A percentile compares a stretch with the other conserved stretches of the same genome.
Conservation (phyloP, 371 early-diverging fungal genomes). For the Coemansia sp. region DNA sequence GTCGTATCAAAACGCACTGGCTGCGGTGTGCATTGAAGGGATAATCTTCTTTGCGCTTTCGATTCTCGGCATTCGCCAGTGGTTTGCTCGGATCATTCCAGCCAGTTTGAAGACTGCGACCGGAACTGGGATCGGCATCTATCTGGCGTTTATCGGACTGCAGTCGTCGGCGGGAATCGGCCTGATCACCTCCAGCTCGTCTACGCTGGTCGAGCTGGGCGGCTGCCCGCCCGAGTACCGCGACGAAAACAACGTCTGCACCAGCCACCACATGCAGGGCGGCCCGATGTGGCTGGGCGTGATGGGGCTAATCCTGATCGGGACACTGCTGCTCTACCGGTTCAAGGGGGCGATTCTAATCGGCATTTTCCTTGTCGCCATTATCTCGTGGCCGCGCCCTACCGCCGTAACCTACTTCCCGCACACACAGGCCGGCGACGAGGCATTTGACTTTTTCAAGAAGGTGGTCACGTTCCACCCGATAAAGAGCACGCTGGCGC, state of each 20-base stretch:
- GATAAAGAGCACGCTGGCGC: slow-evolving; percentile 60
- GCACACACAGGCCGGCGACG: slow-evolving; percentile 62
- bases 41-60: slow-evolving; percentile 70
- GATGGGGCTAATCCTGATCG: slow-evolving; percentile 69
- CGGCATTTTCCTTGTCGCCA: slow-evolving; percentile 68
- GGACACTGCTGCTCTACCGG: slow-evolving; percentile 61
- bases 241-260: slow-evolving; percentile 58
- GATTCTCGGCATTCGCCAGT: slow-evolving; percentile 73
- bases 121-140: slow-evolving; percentile 76
- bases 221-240: slow-evolving; percentile 62
- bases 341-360: slow-evolving; percentile 73
- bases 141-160: slow-evolving; percentile 71
- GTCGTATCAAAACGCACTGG: slow-evolving; percentile 66
- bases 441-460: slow-evolving; percentile 68
- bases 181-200: slow-evolving; percentile 58
- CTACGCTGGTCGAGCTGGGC: slow-evolving; percentile 69
- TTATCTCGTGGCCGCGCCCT: slow-evolving; percentile 52
- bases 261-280: slow-evolving; percentile 62
- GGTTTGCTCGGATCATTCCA: slow-evolving; percentile 72
- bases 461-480: slow-evolving; percentile 67
- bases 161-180: slow-evolving; percentile 78
- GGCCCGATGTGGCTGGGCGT: slow-evolving; percentile 73
- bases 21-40: slow-evolving; percentile 80
- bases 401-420: slow-evolving; percentile 74
- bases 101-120: slow-evolving; percentile 70